These are phyloP conservation scores for Delonix regia DNA, from an alignment of 306 rosid species.

Conservation along the genomic window DNA sequence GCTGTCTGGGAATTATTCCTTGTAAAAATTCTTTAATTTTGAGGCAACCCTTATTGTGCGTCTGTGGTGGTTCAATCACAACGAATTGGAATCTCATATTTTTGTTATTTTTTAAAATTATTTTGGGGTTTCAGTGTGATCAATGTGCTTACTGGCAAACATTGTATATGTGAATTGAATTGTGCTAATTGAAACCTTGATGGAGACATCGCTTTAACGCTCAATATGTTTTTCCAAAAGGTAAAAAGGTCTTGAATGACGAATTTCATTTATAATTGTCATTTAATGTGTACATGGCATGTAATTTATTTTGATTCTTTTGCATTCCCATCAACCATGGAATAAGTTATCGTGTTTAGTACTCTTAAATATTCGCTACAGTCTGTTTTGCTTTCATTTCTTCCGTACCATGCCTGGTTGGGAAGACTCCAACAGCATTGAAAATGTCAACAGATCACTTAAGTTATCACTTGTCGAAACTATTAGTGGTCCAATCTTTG, in stretches of 20 bases:
- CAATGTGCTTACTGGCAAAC: slow-evolving; percentile 78
- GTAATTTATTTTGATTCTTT: slow-evolving; percentile 41
- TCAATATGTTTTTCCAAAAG: slow-evolving; percentile 28
- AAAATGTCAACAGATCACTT: slow-evolving; percentile 35
- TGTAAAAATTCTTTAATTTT: slow-evolving; percentile 48
- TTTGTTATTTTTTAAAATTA: slow-evolving; percentile 18
- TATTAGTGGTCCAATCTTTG: slow-evolving; percentile 35
- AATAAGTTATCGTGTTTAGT: slow-evolving; percentile 60
- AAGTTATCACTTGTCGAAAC: slow-evolving; percentile 43
- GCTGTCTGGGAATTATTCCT: slow-evolving; percentile 75
- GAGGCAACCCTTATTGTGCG: slow-evolving; percentile 57
- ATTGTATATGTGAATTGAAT: slow-evolving; percentile 62
- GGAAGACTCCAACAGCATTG: slow-evolving; percentile 36
- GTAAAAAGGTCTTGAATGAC: slow-evolving; percentile 17
- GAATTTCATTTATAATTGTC: slow-evolving; percentile 46
- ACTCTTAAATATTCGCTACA: slow-evolving; percentile 44
- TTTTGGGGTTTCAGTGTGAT: slow-evolving; percentile 54
- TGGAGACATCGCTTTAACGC: slow-evolving; percentile 56
- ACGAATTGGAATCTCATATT: slow-evolving; percentile 60
- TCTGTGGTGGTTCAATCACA: slow-evolving; percentile 49
- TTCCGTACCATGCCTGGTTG: slow-evolving; percentile 39
- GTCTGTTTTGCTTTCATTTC: slow-evolving; percentile 50
- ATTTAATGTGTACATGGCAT: slow-evolving; percentile 41
- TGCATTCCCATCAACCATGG: slow-evolving; percentile 41
- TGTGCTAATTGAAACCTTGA: slow-evolving; percentile 70